phyloP scores from a whole-genome alignment of 768 basidiomycete species.

The Hericium alpestre region DNA sequence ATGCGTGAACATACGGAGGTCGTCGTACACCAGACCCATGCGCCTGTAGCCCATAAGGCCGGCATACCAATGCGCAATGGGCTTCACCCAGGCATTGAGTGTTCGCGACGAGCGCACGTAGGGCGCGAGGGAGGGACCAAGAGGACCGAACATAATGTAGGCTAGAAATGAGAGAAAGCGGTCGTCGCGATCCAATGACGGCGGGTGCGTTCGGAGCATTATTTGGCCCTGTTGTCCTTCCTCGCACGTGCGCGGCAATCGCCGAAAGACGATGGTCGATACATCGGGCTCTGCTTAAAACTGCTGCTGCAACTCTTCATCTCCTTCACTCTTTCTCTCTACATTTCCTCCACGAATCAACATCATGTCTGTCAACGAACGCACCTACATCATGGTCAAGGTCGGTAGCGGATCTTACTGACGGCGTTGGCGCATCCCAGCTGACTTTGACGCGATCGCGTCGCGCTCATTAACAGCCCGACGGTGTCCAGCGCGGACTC shows the following conservation, averaged over 20 bases:
- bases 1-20: slow-evolving; percentile 60
- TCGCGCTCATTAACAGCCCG: slow-evolving; percentile 51
- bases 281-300: slow-evolving; percentile 18
- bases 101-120: slow-evolving; percentile 59
- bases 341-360: slow-evolving; percentile 5
- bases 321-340: slow-evolving; percentile 20
- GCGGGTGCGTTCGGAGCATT: slow-evolving; percentile 20
- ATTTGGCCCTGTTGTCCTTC: slow-evolving; percentile 35
- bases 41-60: slow-evolving; percentile 73
- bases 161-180: slow-evolving; percentile 2
- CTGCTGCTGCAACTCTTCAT: slow-evolving; percentile 12
- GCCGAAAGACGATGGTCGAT: slow-evolving; percentile 8
- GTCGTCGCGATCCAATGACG: neutral
- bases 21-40: slow-evolving; percentile 88
- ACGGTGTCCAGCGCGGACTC: slow-evolving; percentile 95
- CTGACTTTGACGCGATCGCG: neutral
- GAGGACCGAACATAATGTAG: slow-evolving; percentile 38
- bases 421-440: neutral
- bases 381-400: slow-evolving; percentile 99
- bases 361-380: slow-evolving; percentile 64
- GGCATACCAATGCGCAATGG: slow-evolving; percentile 77
- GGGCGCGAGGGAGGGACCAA: slow-evolving; percentile 69
- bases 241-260: slow-evolving; percentile 18
- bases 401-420: slow-evolving; percentile 22
- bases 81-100: slow-evolving; percentile 59